Base-by-base conservation (phyloP, 2,329 filamentous ascomycete genomes). In the Hypoxylon sp. region DNA sequence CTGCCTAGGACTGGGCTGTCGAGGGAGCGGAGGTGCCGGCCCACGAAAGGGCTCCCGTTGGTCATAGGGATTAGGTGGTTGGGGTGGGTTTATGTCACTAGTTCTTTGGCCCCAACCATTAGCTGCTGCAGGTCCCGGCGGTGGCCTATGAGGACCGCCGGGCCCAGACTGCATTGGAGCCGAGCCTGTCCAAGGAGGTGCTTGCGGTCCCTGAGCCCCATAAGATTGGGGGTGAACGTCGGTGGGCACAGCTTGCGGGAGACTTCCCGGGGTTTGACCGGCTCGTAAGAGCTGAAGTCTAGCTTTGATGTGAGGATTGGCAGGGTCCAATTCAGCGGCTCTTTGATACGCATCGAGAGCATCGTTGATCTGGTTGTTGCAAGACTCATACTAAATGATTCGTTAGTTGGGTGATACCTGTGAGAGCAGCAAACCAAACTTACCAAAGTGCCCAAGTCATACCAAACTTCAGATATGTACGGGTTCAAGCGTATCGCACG, bases 381-480 rank as follows among this genome's bases (percentile, higher is more conserved):
- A 99, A 26, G 94, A 97, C 80, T 99, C 96, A 78, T 99, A 99
- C 92, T 97, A 29, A 56, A 39, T 22, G 29, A 37, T 51, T 68
- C 50, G 76, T 84, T 72, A 84, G 79, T 56, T 56, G 42, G 42
- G 31, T 64, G 6, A 33, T 59, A 63, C 31, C 13, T 35, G 48
- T 52, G 17, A 39, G n/a, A 54, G 37, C 26, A 62, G 53, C 75
- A 31, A 64, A 60, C 71, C 65, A 72, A 76, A 87, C 92, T 85
- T 88, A 97, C 93, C 85, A 99, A 78, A 75, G 96, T 99, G 70
- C 96, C 96, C 42, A 99, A 85, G 80, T 99, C 96, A 81, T 98
- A 99, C 96, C 96, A 99, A 56, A 99, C 96, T 81, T 99, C 96
- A 1, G 94, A 98, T 72, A 99, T 98, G 84, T 97, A 98, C 4